Percentiles rank a stretch among this genome's conserved stretches.
phyloP scores from a whole-genome alignment of 148 eudicot genomes.

The Amaranthus hypochondriacus region DNA sequence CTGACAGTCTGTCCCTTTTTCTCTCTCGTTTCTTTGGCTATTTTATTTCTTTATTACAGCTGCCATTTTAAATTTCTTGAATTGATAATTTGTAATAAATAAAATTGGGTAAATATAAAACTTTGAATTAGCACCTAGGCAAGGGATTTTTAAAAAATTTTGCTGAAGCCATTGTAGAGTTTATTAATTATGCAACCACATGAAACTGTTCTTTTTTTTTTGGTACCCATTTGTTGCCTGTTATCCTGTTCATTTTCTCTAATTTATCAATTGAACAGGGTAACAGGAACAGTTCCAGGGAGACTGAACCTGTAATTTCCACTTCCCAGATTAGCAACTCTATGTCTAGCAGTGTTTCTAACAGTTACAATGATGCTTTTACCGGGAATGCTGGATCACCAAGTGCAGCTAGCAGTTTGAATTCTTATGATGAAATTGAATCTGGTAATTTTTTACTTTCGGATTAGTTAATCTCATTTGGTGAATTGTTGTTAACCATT shows the following conservation, averaged over 20 bases:
- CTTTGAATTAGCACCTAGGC: background rate
- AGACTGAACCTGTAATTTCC: slow-evolving; percentile 27
- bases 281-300: slow-evolving; percentile 35
- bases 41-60: too few species aligned
- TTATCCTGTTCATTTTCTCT: background rate
- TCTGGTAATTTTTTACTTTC: slow-evolving; percentile 24
- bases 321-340: slow-evolving; percentile 36
- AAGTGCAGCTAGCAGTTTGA: slow-evolving; percentile 37
- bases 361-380: slow-evolving; percentile 33
- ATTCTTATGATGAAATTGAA: slow-evolving; percentile 39
- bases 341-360: slow-evolving; percentile 36
- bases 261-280: slow-evolving; percentile 31
- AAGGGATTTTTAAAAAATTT: background rate
- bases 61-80: too few species aligned
- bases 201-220: slow-evolving; percentile 2
- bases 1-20: too few species aligned
- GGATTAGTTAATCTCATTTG: background rate
- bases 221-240: background rate
- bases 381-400: slow-evolving; percentile 40
- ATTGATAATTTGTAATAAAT: background rate
- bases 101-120: background rate
- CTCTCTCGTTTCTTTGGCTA: too few species aligned
- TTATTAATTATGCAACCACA: background rate
- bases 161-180: background rate
- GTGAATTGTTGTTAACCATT: background rate